A percentile compares a stretch with the other conserved stretches of the same genome.
phyloP scores from a whole-genome alignment of 495 filamentous ascomycete genomes.

The Aspergillus coremiiformis region DNA sequence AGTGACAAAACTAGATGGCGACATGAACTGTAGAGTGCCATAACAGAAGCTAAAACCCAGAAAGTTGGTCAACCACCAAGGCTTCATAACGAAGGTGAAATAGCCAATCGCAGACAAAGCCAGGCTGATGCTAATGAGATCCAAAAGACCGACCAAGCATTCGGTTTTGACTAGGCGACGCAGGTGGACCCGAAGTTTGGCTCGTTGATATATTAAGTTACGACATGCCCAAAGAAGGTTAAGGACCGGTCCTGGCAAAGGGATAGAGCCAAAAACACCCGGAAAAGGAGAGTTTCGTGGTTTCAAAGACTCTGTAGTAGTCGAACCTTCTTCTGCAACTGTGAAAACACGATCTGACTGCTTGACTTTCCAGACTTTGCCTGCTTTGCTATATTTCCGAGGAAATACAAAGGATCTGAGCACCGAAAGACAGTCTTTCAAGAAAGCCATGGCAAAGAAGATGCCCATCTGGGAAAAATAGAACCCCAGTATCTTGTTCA shows the following conservation, averaged over 20 bases:
- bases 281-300: constrained; percentile 45
- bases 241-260: constrained; percentile 27
- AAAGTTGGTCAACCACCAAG: constrained; percentile 79
- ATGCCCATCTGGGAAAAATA: constrained; percentile 81
- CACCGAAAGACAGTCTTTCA: constrained; percentile 60
- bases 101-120: constrained; percentile 52
- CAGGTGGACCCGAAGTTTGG: constrained; percentile 39
- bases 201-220: constrained; percentile 39
- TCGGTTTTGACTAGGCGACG: constrained; percentile 39
- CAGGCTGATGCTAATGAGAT: constrained; percentile 52
- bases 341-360: constrained; percentile 27
- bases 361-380: constrained; percentile 32
- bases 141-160: constrained; percentile 42
- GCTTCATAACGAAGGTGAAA: constrained; percentile 65
- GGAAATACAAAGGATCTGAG: constrained; percentile 68
- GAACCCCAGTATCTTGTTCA: constrained; percentile 77
- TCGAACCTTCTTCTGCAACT: constrained; percentile 3
- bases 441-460: constrained; percentile 60
- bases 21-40: constrained; percentile 70
- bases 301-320: constrained; percentile 6
- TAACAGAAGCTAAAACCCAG: constrained; percentile 85
- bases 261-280: constrained; percentile 37
- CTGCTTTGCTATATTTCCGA: constrained; percentile 32
- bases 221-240: constrained; percentile 43
- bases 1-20: constrained; percentile 81